Conservation (phyloP, 345 rosid species). For the Gossypium stocksii region DNA sequence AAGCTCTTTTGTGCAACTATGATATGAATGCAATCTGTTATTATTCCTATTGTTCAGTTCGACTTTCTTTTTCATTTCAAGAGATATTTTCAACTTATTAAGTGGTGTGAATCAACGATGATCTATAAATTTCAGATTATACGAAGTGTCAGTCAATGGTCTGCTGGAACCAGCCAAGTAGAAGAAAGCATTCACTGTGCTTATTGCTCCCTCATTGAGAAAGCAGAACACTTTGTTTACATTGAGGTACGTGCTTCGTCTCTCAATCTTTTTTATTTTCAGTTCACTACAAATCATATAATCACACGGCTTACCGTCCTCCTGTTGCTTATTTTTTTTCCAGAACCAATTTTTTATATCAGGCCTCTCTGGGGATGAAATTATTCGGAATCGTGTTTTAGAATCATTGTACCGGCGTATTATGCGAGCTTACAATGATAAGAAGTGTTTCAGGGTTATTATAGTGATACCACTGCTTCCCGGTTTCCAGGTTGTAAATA, state of each 20-base stretch:
- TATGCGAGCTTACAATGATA: slow-evolving; percentile 75
- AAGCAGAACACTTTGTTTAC: slow-evolving; percentile 86
- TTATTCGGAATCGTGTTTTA: slow-evolving; percentile 72
- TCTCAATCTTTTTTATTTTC: slow-evolving; percentile 2
- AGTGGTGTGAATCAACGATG: neutral
- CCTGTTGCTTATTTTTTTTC: slow-evolving; percentile 19
- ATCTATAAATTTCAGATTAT: slow-evolving; percentile 50
- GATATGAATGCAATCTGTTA: neutral
- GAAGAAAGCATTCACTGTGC: slow-evolving; percentile 96
- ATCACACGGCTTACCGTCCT: neutral
- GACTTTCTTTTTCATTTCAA: neutral
- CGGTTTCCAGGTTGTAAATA: slow-evolving; percentile 77
- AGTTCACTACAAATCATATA: neutral
- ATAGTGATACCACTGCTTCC: slow-evolving; percentile 94
- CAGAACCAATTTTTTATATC: slow-evolving; percentile 99
- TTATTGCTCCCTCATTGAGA: slow-evolving; percentile 91
- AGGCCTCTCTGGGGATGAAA: slow-evolving; percentile 94
- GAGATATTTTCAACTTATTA: neutral
- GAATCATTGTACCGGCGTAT: slow-evolving; percentile 85
- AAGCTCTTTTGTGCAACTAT: neutral
- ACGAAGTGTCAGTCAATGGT: slow-evolving; percentile 99
- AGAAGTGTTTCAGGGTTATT: slow-evolving; percentile 80
- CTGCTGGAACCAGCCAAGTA: slow-evolving; percentile 94
- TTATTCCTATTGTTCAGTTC: neutral
- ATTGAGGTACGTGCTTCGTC: slow-evolving; percentile 62